phyloP scores from a whole-genome alignment of 108 stramenopile species.

The Heterococcus sp. region DNA sequence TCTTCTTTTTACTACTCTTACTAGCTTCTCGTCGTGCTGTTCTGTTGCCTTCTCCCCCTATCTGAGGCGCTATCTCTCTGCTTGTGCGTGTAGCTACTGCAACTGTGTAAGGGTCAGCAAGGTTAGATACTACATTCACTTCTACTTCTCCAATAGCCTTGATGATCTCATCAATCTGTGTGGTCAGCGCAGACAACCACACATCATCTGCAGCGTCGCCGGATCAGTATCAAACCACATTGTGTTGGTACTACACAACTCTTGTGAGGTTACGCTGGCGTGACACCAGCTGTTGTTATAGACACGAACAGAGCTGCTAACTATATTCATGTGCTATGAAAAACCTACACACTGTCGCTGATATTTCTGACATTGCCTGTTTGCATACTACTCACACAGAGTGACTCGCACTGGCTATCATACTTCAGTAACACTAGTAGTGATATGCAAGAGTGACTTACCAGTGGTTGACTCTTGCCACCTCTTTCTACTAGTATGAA shows the following conservation, averaged over 20 bases:
- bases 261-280: too few species aligned
- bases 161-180: slow-evolving; percentile 13
- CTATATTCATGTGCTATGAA: not conserved
- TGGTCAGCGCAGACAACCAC: too few species aligned
- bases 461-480: slow-evolving; percentile 6
- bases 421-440: not conserved
- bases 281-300: too few species aligned
- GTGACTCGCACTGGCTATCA: not conserved
- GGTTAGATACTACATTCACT: slow-evolving; percentile 29
- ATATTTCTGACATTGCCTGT: not conserved
- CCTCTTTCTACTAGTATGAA: slow-evolving; percentile 39
- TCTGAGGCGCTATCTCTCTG: not conserved
- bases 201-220: too few species aligned
- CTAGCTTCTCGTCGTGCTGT: not conserved
- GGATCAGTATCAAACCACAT: too few species aligned
- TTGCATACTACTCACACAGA: not conserved
- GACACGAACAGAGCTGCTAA: too few species aligned
- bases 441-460: not conserved
- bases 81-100: slow-evolving; percentile 22
- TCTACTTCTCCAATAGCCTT: slow-evolving; percentile 14
- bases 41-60: not conserved
- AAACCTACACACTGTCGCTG: not conserved
- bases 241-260: too few species aligned
- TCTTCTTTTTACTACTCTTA: not conserved
- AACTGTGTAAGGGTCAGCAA: slow-evolving; percentile 32